Evolutionary conservation across 257 asterid genomes (phyloP).

Genomic region (Jacaranda mimosifolia): DNA sequence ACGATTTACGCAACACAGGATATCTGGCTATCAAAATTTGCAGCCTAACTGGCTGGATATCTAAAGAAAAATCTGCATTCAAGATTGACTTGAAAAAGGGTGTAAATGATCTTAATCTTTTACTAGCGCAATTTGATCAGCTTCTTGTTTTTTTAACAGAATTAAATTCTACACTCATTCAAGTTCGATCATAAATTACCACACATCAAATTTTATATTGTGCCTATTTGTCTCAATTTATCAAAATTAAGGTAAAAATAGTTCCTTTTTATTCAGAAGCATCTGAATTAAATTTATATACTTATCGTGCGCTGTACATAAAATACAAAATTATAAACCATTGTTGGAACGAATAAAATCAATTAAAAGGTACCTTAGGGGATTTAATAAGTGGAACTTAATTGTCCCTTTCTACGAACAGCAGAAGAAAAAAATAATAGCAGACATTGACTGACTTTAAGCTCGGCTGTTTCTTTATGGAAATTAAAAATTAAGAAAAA

Average conservation of each 20-base stretch:
- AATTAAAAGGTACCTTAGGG: no score
- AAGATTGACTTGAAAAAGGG: no score
- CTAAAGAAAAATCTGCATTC: no score
- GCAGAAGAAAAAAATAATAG: not conserved
- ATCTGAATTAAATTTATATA: not conserved
- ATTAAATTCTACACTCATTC: no score
- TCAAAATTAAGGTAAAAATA: not conserved
- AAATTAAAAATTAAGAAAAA: not conserved
- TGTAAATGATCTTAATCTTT: no score
- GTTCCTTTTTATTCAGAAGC: not conserved
- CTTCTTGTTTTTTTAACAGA: no score
- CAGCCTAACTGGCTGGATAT: no score
- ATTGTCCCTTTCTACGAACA: slow-evolving; percentile 18
- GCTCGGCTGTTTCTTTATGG: not conserved
- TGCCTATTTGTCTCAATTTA: not conserved
- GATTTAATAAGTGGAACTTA: not conserved
- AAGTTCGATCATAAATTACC: no score
- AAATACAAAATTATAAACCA: not conserved
- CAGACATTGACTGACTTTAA: slow-evolving; percentile 31
- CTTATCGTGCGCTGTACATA: not conserved
- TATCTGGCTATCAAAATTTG: no score
- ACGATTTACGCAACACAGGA: no score
- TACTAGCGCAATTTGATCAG: no score
- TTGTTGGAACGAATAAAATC: not conserved
- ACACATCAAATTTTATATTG: no score